phyloP scores from a whole-genome alignment of 163 green algal species.

The Chloromonas sp. region DNA sequence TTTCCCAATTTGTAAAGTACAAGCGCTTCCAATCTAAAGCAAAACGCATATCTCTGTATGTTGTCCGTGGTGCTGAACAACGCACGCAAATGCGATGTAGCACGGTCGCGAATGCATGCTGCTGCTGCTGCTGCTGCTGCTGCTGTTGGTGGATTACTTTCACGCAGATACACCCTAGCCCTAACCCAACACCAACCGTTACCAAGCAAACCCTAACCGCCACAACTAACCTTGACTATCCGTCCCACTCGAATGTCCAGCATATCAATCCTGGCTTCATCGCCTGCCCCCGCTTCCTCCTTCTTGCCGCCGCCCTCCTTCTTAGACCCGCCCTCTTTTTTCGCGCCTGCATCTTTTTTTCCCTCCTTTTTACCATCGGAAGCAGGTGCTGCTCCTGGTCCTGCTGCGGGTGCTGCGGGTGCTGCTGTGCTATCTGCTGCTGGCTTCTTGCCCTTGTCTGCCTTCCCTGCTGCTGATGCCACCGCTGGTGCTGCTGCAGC shows the following conservation, averaged over 20 bases:
- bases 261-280: constrained; percentile 18
- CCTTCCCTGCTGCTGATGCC: constrained; percentile 20
- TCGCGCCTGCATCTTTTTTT: not conserved
- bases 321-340: constrained; percentile 1
- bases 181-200: not conserved
- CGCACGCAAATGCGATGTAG: too few relatives aligned
- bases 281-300: constrained; percentile 12
- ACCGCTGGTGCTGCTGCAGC: not conserved
- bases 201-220: not conserved
- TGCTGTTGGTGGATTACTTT: not conserved
- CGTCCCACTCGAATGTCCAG: constrained; percentile 81
- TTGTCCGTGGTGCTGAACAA: too few relatives aligned
- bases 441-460: not conserved
- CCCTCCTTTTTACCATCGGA: constrained; percentile 13
- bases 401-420: not conserved
- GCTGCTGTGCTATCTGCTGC: constrained; percentile 7
- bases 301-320: constrained; percentile 5
- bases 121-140: not conserved
- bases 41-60: too few relatives aligned
- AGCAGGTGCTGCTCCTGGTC: not conserved
- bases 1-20: too few relatives aligned
- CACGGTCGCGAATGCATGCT: not conserved
- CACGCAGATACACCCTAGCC: not conserved
- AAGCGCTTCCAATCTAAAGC: too few relatives aligned
- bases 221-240: constrained; percentile 45